Evolutionary conservation across 1,139 yeast species (phyloP), one percentile per base, ranked within the genome.

Genomic region (Taphrina confusa): DNA sequence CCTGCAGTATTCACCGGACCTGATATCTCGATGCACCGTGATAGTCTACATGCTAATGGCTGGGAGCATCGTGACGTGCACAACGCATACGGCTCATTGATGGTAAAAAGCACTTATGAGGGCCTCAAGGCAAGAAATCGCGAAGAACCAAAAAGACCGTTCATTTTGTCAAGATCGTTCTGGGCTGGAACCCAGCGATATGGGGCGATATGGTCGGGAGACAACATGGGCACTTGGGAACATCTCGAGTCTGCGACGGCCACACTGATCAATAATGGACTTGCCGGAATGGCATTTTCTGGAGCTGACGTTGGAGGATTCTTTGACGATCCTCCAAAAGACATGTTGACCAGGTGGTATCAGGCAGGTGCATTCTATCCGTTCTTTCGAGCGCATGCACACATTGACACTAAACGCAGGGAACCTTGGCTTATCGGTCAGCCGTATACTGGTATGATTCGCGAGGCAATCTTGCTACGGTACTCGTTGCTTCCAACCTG

Each of bases 261-360:
- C 5, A 91, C 90, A 95, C 73, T 89, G 23, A 75, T 92, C 62
- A 87, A 95, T 2, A 80, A 85, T 64, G 90, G 91, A 52, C 76
- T 88, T 42, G 87, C 82, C 0, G 96, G 96, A 4, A 84, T 84
- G 85, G 96, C 97, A 34, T 91, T 91, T 74, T 81, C 87, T 2
- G 99, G 99, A 4, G 94, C 96, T 2, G 99, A 92, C 74, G 94
- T 92, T 39, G 97, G 97, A 33, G 98, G 99, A 0, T 92, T 94
- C 70, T 90, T 90, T 69, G 96, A 95, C 5, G 81, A 92, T 70
- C 98, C 98, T 0, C 75, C 83, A 1, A 78, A 80, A 42, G 97
- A 92, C 68, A 73, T 94, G 63, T 75, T 89, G 64, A 81, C 88
- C 0, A 79, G 99, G 68, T 92, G 98, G 98, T 91, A 91, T 71